Base-by-base conservation (phyloP, 495 filamentous ascomycete species). In the Lophiostoma macrostomum region DNA sequence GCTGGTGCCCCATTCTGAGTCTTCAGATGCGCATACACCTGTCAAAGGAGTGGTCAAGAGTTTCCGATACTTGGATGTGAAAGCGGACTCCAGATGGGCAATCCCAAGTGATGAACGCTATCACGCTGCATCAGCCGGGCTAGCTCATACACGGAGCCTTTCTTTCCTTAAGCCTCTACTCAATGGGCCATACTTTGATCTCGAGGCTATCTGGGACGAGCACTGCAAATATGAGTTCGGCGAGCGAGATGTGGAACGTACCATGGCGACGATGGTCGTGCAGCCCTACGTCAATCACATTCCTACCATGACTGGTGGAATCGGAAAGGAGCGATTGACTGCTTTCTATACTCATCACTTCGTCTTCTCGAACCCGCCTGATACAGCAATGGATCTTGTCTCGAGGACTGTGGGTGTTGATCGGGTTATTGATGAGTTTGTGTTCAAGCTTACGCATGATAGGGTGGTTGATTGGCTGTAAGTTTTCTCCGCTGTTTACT, bases 131-230 rank as follows among this genome's bases (percentile, higher is more conserved):
- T 44, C 69, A 0, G 75, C 73, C 12, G 52, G 65, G 5, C 56
- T 81, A 2, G 65, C 75, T 6, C 79, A 82, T 65, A 78, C 79
- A 24, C 67, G 79, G 1, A 73, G 60, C 31, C 65, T 81, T 8
- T 25, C 67, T 2, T 80, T 80, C 57, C 53, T 82, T 1, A 79
- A 79, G 57, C 65, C 71, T n/a, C 61, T 73, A 30, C 55, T 77
- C 8, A 65, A 63, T 8, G 80, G 77, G 0, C 80, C 79, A 1
- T 71, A 69, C 52, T 83, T 84, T 51, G 80, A 71, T 24, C 56
- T 71, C 14, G 68, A 71, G 30, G 57, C 50, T 5, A 44, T 69
- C 7, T 66, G 66, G 64, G 65, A 67, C 23, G 56, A 63, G 50
- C 66, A 69, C 42, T 60, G 53, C 16, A 39, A 14, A 28, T 55